Conservation (phyloP, 2,329 filamentous ascomycete genomes). For the Penicillium vulpinum region DNA sequence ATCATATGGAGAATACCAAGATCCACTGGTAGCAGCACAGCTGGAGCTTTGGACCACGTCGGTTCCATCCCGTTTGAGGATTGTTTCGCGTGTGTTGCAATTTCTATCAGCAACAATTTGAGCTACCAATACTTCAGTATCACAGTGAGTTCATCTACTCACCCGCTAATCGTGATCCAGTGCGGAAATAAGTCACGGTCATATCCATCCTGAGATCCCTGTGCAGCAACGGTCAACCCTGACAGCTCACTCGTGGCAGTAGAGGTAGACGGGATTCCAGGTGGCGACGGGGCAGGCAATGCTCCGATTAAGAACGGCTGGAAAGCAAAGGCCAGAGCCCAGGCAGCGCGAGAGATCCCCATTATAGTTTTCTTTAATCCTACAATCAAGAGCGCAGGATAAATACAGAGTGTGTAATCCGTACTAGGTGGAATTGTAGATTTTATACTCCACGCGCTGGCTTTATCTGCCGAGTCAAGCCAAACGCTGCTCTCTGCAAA, state of each 20-base stretch:
- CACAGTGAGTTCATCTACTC: slow-evolving; percentile 38
- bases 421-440: not conserved
- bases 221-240: slow-evolving; percentile 57
- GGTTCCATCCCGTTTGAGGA: slow-evolving; percentile 72
- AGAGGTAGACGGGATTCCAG: slow-evolving; percentile 62
- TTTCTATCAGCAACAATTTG: slow-evolving; percentile 41
- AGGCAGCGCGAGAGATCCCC: not conserved
- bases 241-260: slow-evolving; percentile 60
- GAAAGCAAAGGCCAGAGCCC: slow-evolving; percentile 17
- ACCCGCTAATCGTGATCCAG: slow-evolving; percentile 58
- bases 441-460: not conserved
- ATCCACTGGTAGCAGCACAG: slow-evolving; percentile 66
- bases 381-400: not conserved
- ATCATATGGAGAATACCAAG: slow-evolving; percentile 73
- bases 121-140: not conserved
- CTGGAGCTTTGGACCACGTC: slow-evolving; percentile 58
- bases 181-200: slow-evolving; percentile 68
- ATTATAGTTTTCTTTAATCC: not conserved
- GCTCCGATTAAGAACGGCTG: slow-evolving; percentile 17
- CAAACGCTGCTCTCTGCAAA: not conserved
- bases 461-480: not conserved
- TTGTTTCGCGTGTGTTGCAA: slow-evolving; percentile 73
- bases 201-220: slow-evolving; percentile 60
- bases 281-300: slow-evolving; percentile 45
- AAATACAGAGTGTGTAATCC: not conserved